Percentiles rank a stretch among this genome's conserved stretches.
Evolutionary conservation across 345 rosid species (phyloP).

Genomic region (Orychophragmus violaceus): DNA sequence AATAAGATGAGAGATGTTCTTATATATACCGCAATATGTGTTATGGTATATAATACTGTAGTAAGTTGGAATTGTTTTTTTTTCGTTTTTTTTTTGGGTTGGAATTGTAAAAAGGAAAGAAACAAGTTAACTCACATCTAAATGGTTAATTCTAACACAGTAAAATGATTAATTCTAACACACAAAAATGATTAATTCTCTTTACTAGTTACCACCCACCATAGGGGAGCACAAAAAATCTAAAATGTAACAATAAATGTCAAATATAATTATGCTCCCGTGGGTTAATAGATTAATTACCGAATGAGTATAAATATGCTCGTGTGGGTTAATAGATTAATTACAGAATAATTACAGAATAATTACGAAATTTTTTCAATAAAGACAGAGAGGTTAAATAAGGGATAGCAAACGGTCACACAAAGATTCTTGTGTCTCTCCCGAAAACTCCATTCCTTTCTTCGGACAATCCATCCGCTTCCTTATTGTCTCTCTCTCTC

Average conservation of each 20-base stretch:
- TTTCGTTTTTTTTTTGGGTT: too few relatives aligned
- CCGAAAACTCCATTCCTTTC: constrained; percentile 5
- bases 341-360: constrained; percentile 14
- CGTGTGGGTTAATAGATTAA: constrained; percentile 21
- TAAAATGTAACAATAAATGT: not conserved
- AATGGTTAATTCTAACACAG: too few relatives aligned
- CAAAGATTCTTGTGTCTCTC: constrained; percentile 15
- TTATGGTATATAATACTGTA: too few relatives aligned
- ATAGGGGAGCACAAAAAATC: not conserved
- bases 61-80: too few relatives aligned
- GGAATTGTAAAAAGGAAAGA: not conserved
- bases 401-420: constrained; percentile 15
- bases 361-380: not conserved
- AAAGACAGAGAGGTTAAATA: constrained; percentile 23
- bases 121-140: not conserved
- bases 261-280: not conserved
- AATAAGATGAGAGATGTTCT: too few relatives aligned
- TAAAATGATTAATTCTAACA: too few relatives aligned
- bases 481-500: constrained; percentile 3
- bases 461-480: constrained; percentile 14
- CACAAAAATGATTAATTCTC: not conserved
- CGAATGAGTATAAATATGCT: constrained; percentile 2
- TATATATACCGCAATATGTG: too few relatives aligned
- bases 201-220: too few relatives aligned
- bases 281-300: constrained; percentile 20